Conservation (phyloP, 2,329 filamentous ascomycete genomes). For the Epichloe gansuensis region DNA sequence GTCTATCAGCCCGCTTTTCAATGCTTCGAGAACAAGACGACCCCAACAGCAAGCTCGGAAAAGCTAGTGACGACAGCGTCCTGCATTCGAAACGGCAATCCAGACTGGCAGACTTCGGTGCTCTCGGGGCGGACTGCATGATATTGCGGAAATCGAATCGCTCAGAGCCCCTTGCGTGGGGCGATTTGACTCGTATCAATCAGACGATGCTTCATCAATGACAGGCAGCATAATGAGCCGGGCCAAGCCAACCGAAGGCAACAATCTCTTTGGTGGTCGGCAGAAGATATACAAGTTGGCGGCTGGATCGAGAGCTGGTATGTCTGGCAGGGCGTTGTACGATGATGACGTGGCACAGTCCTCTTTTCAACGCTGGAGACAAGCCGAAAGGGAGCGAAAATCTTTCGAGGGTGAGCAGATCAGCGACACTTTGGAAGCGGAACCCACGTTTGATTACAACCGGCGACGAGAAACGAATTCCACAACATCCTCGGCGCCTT, state of each 20-base stretch:
- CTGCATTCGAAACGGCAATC: slow-evolving; percentile 73
- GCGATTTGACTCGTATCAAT: slow-evolving; percentile 52
- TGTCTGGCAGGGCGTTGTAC: slow-evolving; percentile 63
- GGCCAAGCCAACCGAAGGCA: slow-evolving; percentile 73
- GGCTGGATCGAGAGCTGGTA: slow-evolving; percentile 36
- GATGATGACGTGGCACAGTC: slow-evolving; percentile 78
- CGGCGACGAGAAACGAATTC: slow-evolving; percentile 78
- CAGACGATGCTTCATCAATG: slow-evolving; percentile 58
- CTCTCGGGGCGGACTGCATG: slow-evolving; percentile 46
- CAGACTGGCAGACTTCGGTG: slow-evolving; percentile 58
- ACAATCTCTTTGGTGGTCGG: slow-evolving; percentile 84
- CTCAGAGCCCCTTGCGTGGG: slow-evolving; percentile 50
- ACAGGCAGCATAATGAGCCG: slow-evolving; percentile 70
- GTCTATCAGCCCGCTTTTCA: slow-evolving; percentile 86
- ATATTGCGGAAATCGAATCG: slow-evolving; percentile 87
- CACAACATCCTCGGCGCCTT: slow-evolving; percentile 59
- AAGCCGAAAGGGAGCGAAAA: slow-evolving; percentile 45
- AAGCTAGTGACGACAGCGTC: slow-evolving; percentile 91
- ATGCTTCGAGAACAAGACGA: slow-evolving; percentile 95
- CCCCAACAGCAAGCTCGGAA: slow-evolving; percentile 76
- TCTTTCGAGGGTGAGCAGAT: slow-evolving; percentile 27
- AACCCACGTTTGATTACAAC: slow-evolving; percentile 50
- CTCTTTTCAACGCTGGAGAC: slow-evolving; percentile 67
- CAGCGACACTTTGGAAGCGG: slow-evolving; percentile 28
- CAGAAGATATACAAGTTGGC: slow-evolving; percentile 92